These are phyloP conservation scores for Saitozyma podzolica DNA, from an alignment of 768 basidiomycete genomes.

Conservation along the genomic window DNA sequence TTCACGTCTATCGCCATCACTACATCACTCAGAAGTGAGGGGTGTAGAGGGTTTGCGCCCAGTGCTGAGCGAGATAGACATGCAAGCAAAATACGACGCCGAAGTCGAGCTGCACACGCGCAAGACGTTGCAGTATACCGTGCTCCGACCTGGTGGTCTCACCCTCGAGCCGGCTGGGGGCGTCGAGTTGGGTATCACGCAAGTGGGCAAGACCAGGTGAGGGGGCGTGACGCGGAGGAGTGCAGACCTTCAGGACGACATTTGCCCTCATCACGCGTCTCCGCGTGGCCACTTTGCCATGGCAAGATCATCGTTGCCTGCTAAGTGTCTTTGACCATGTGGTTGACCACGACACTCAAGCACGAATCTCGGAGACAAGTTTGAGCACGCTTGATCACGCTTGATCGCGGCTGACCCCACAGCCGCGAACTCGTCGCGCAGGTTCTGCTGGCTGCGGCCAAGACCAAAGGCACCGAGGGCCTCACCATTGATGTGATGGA, in stretches of 20 bases:
- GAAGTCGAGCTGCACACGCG: constrained; percentile 57
- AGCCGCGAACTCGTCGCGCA: constrained; percentile 63
- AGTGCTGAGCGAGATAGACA: constrained; percentile 36
- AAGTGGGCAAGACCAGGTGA: constrained; percentile 57
- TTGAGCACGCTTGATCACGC: not conserved
- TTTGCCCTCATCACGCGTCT: not conserved
- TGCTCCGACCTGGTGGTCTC: constrained; percentile 67
- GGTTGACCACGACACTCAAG: no score
- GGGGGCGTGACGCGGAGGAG: constrained; percentile 29
- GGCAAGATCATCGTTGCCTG: not conserved
- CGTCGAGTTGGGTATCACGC: constrained; percentile 61
- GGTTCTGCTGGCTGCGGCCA: constrained; percentile 57
- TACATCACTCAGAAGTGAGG: no score
- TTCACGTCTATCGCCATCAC: not conserved
- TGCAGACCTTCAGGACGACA: not conserved
- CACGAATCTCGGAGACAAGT: not conserved
- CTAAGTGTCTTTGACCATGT: no score
- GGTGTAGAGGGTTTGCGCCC: no score
- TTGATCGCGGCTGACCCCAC: not conserved
- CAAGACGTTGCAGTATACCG: constrained; percentile 65
- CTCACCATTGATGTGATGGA: constrained; percentile 65
- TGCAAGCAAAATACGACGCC: constrained; percentile 57
- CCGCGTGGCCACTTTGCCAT: not conserved
- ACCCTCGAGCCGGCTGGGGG: constrained; percentile 60
- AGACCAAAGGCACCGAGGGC: constrained; percentile 61